Percentiles rank a stretch among this genome's conserved stretches.
Evolutionary conservation across 2,329 filamentous ascomycete species (phyloP).

Genomic region (Ilyonectria robusta): DNA sequence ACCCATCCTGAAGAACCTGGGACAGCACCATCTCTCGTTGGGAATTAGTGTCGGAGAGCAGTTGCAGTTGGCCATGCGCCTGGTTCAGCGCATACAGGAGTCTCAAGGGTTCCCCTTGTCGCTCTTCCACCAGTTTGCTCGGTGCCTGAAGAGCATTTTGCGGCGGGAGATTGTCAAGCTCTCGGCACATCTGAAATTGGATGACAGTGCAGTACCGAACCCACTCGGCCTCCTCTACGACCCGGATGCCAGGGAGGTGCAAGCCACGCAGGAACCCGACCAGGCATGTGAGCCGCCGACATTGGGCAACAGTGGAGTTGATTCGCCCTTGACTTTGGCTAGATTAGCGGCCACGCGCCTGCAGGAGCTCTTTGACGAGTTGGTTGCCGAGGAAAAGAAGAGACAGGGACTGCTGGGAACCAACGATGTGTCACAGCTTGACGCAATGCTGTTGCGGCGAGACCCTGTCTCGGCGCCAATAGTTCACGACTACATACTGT

Average conservation of each 20-base stretch:
- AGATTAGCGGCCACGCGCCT: slow-evolving; percentile 41
- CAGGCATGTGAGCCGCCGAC: slow-evolving; percentile 8
- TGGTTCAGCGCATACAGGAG: slow-evolving; percentile 48
- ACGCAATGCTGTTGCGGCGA: slow-evolving; percentile 50
- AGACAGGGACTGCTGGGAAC: slow-evolving; percentile 35
- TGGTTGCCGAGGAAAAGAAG: slow-evolving; percentile 45
- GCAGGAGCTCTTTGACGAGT: slow-evolving; percentile 46
- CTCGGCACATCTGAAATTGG: slow-evolving; percentile 30
- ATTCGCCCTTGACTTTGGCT: slow-evolving; percentile 36
- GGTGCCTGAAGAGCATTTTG: slow-evolving; percentile 46
- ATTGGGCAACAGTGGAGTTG: slow-evolving; percentile 2
- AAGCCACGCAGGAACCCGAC: slow-evolving; percentile 23
- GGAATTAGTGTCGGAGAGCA: slow-evolving; percentile 49
- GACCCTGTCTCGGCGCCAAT: slow-evolving; percentile 56
- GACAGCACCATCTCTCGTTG: slow-evolving; percentile 48
- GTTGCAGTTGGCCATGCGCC: slow-evolving; percentile 47
- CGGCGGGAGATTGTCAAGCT: slow-evolving; percentile 45
- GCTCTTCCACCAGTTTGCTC: slow-evolving; percentile 44
- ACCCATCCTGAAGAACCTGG: slow-evolving; percentile 52
- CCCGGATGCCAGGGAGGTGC: slow-evolving; percentile 27
- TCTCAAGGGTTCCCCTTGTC: slow-evolving; percentile 41
- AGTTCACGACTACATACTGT: slow-evolving; percentile 72
- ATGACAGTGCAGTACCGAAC: slow-evolving; percentile 27
- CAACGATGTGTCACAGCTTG: slow-evolving; percentile 49
- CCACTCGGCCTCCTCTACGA: slow-evolving; percentile 37